Percentiles rank a stretch among this genome's conserved stretches.
Conservation (phyloP, 169 alveolate genomes). For the Plasmodium gonderi region DNA sequence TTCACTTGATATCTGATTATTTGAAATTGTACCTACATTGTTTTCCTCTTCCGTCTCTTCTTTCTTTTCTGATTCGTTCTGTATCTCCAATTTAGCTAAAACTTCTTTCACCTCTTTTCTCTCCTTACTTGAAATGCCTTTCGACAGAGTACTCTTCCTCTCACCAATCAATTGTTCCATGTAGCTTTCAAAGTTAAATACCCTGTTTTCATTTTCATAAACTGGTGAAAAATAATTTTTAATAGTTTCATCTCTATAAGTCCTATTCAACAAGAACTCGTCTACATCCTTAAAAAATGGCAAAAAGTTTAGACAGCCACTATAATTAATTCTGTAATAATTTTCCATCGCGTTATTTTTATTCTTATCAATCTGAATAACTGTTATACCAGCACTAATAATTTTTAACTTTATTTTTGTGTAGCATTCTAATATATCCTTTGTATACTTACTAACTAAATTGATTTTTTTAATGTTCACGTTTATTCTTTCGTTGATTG, state of each 20-base stretch:
- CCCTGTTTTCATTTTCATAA: slow-evolving; percentile 61
- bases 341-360: slow-evolving; percentile 50
- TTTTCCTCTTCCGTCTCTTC: background rate
- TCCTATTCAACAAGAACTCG: slow-evolving; percentile 30
- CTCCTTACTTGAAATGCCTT: background rate
- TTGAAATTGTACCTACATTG: background rate
- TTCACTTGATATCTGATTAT: background rate
- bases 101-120: background rate
- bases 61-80: no score
- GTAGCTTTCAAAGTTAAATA: slow-evolving; percentile 49
- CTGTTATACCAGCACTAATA: slow-evolving; percentile 74
- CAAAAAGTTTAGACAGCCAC: slow-evolving; percentile 73
- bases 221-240: slow-evolving; percentile 53
- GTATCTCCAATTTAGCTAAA: no score
- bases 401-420: slow-evolving; percentile 71
- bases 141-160: slow-evolving; percentile 47
- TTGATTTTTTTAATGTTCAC: slow-evolving; percentile 47
- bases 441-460: slow-evolving; percentile 56
- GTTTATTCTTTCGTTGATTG: slow-evolving; percentile 49
- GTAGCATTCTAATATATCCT: slow-evolving; percentile 60
- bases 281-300: slow-evolving; percentile 64
- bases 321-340: slow-evolving; percentile 71
- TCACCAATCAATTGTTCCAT: slow-evolving; percentile 47
- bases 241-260: slow-evolving; percentile 32
- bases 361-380: slow-evolving; percentile 72